Conservation (phyloP, 441 rosid species). For the Gossypium davidsonii region DNA sequence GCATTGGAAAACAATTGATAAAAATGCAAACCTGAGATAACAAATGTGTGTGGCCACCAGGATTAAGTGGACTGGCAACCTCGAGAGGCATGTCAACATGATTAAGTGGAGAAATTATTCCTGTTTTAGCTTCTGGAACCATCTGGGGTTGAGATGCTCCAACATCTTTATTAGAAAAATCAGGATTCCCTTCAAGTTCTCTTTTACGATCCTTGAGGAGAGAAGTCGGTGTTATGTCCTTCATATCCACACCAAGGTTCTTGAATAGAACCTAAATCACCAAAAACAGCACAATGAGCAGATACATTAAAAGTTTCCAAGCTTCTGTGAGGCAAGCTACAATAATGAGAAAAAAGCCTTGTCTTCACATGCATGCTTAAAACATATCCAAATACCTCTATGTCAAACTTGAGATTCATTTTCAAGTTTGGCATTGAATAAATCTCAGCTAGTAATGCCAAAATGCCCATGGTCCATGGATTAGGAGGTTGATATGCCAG, state of each 20-base stretch:
- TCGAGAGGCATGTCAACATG: constrained; percentile 78
- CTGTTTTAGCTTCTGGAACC: constrained; percentile 73
- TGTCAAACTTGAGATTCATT: constrained; percentile 99
- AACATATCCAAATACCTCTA: constrained; percentile 58
- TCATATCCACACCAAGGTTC: constrained; percentile 87
- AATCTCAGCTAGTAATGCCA: constrained; percentile 88
- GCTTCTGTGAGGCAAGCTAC: neutral
- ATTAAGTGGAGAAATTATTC: constrained; percentile 51
- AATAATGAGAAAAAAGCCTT: neutral
- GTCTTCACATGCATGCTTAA: neutral
- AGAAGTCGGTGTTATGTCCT: constrained; percentile 84
- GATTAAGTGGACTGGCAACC: constrained; percentile 64
- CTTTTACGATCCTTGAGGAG: constrained; percentile 88
- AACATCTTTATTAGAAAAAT: constrained; percentile 89
- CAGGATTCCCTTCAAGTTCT: constrained; percentile 95
- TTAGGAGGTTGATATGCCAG: constrained; percentile 96
- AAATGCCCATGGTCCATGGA: constrained; percentile 99
- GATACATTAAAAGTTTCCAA: neutral
- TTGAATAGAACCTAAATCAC: constrained; percentile 76
- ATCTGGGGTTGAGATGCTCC: constrained; percentile 70
- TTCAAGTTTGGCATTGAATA: constrained; percentile 96
- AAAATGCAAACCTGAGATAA: constrained; percentile 58
- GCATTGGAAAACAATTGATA: neutral
- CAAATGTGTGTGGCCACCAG: constrained; percentile 58
- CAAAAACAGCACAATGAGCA: constrained; percentile 1